Evolutionary conservation across 108 stramenopile genomes (phyloP).

Genomic region (Cyclotella kingstonii): DNA sequence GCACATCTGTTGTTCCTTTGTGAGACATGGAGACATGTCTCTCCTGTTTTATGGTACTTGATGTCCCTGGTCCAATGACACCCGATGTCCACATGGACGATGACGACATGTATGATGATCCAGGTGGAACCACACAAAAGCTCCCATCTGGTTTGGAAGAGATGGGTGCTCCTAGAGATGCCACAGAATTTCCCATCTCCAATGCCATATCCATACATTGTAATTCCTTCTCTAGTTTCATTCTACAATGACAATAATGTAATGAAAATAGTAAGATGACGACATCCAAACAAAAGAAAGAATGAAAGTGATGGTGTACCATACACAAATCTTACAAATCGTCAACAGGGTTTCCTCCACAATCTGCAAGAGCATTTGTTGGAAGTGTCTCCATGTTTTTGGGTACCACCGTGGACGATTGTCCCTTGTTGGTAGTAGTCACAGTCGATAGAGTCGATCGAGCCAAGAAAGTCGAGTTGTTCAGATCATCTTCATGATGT

Average conservation of each 20-base stretch:
- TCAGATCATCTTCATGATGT: constrained; percentile 73
- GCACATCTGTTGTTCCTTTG: constrained; percentile 38
- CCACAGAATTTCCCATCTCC: constrained; percentile 76
- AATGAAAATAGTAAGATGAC: background rate
- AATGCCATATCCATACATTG: constrained; percentile 80
- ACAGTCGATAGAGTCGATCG: constrained; percentile 13
- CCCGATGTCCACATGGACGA: constrained; percentile 54
- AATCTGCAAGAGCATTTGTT: background rate
- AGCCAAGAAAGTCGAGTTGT: constrained; percentile 77
- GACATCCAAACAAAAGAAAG: too few relatives aligned
- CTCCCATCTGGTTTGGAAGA: constrained; percentile 60
- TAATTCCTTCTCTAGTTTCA: constrained; percentile 84
- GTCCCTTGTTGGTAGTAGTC: background rate
- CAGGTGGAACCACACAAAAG: constrained; percentile 83
- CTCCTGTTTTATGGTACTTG: constrained; percentile 21
- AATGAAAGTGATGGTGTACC: background rate
- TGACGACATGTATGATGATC: constrained; percentile 66
- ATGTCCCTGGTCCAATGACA: constrained; percentile 22
- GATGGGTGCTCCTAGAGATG: constrained; percentile 57
- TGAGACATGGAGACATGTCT: constrained; percentile 2
- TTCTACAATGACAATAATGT: constrained; percentile 45
- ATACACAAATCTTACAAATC: constrained; percentile 31
- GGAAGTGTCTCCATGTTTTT: background rate
- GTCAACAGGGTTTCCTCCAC: constrained; percentile 35
- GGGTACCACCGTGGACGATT: constrained; percentile 1